Base-by-base conservation (phyloP, 257 asterid species). In the Petunia secreta region DNA sequence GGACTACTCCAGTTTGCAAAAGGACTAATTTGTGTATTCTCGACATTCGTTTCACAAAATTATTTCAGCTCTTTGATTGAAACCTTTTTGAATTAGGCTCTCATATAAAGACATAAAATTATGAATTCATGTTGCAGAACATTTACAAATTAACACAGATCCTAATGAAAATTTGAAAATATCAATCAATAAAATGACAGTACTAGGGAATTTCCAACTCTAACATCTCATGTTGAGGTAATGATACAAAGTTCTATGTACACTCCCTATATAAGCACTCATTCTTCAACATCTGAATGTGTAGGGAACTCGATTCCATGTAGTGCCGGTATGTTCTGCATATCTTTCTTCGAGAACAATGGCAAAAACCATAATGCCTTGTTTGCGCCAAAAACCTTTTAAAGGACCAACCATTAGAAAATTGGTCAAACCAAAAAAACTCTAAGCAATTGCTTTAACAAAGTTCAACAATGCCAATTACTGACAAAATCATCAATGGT, bases 251-350 rank as follows among this genome's bases (percentile, higher is more conserved):
- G 60, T 48, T 71, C 9, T 25, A 71, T 46, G 14, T 34, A 48
- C 43, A 1, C 25, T 48, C 25, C 60, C 43, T 71, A 1, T 48
- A 15, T 46, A 36, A 5, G 8, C 2, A 43, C 82, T 90, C 85
- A 89, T 63, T 85, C 91, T 73, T 77, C 87, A 57, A 50, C 40
- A 41, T 88, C 87, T 2, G 94, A 76, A 74, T 88, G 85, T 5
- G 89, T 88, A 9, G 98, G 96, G 81, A 88, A 94, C 71, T 92
- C 90, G 58, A 94, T 75, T 77, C 97, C 97, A 53, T 87, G 85
- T 60, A 90, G 91, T 64, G 95, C 97, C 80, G 91, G 91, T 79
- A 91, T 85, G 80, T 83, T 83, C 89, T 89, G 93, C 89, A 94
- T 65, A 83, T 91, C 97, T 79, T 85, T 91, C 80, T 87, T 92